Conservation (phyloP, 306 rosid species). For the Lithocarpus polystachyus region DNA sequence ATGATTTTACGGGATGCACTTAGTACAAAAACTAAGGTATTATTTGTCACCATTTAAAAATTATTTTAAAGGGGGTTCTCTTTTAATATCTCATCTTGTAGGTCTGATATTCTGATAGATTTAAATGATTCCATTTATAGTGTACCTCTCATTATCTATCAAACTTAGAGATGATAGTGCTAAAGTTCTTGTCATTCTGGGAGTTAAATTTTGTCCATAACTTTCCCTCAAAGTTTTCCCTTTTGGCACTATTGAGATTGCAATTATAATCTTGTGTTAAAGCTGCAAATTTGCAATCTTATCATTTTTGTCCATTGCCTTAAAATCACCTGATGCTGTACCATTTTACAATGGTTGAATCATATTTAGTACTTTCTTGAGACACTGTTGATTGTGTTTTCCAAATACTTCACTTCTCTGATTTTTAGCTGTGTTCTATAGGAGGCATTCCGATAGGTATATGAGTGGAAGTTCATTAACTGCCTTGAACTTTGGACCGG, state of each 20-base stretch:
- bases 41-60: not conserved
- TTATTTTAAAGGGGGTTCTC: not conserved
- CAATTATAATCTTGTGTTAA: constrained; percentile 7
- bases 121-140: not conserved
- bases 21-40: constrained; percentile 83
- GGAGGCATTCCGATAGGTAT: constrained; percentile 95
- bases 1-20: constrained; percentile 91
- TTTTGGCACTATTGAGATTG: constrained; percentile 1
- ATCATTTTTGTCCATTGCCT: not conserved
- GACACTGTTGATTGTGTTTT: not conserved
- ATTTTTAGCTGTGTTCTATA: constrained; percentile 33
- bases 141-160: not conserved
- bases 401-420: constrained; percentile 13
- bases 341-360: not conserved
- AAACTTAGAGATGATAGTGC: not conserved
- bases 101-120: not conserved
- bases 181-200: not conserved
- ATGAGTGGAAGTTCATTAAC: constrained; percentile 88
- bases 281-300: constrained; percentile 13
- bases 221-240: not conserved
- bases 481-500: constrained; percentile 97
- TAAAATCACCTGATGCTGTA: not conserved
- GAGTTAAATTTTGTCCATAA: not conserved
- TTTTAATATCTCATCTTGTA: constrained; percentile 8
- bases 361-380: not conserved